phyloP scores from a whole-genome alignment of 2,329 filamentous ascomycete species.

The Cladosporium sphaerospermum region DNA sequence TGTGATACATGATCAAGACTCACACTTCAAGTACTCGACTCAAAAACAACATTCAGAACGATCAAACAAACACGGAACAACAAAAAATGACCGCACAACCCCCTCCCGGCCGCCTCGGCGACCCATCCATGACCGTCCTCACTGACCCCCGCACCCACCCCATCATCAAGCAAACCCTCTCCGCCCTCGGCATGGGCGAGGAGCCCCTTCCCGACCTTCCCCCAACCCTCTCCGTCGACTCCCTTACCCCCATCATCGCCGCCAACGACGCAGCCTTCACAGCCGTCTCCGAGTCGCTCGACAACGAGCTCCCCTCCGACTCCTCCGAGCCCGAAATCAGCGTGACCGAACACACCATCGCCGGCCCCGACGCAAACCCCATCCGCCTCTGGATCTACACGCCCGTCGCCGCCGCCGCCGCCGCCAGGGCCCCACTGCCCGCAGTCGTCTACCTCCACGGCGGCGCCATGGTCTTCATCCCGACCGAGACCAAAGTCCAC shows the following conservation, averaged over 20 bases:
- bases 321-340: conserved; percentile 15
- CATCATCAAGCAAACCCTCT: conserved; percentile 18
- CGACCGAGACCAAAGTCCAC: conserved; percentile 20
- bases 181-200: conserved; percentile 17
- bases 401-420: conserved; percentile 4
- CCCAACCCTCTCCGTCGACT: conserved; percentile 12
- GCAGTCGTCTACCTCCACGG: conserved; percentile 26
- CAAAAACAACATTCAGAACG: background rate
- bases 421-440: conserved; percentile 15
- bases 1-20: too few species aligned
- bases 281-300: conserved; percentile 76
- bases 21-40: too few species aligned
- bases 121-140: conserved; percentile 19
- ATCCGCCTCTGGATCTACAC: conserved; percentile 18
- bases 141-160: conserved; percentile 24
- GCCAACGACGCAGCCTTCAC: conserved; percentile 15
- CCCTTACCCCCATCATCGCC: background rate
- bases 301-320: conserved; percentile 47
- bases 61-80: background rate
- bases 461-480: conserved; percentile 24
- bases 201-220: conserved; percentile 5
- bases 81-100: background rate
- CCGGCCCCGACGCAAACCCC: conserved; percentile 20
- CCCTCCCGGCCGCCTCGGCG: conserved; percentile 20
- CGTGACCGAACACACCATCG: conserved; percentile 14